Conservation (phyloP, 305 asterid genomes). For the Fraxinus latifolia region DNA sequence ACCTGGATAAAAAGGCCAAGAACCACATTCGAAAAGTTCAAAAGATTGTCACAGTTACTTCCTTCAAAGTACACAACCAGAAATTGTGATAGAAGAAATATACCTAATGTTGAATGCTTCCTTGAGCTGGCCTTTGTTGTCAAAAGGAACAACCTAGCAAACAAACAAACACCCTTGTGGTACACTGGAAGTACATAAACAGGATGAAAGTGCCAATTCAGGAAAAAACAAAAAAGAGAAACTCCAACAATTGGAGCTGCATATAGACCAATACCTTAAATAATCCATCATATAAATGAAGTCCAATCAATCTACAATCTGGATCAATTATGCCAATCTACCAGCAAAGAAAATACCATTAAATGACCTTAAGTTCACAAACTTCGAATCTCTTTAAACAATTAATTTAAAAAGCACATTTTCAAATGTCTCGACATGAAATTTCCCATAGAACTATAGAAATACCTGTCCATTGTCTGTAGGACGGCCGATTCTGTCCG, state of each 20-base stretch:
- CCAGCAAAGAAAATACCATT: conserved; percentile 18
- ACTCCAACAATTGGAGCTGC: not conserved
- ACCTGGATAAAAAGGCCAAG: not conserved
- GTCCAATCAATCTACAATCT: conserved; percentile 85
- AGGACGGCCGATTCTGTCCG: not conserved
- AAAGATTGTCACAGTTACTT: not conserved
- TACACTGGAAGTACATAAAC: not conserved
- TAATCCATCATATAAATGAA: conserved; percentile 90
- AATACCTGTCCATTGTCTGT: conserved; percentile 32
- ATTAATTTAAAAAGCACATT: conserved; percentile 11
- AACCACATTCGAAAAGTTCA: not conserved
- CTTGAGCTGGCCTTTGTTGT: conserved; percentile 86
- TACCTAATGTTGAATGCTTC: conserved; percentile 69
- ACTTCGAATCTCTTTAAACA: conserved; percentile 8
- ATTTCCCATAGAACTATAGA: not conserved
- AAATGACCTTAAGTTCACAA: not conserved
- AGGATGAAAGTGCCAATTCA: not conserved
- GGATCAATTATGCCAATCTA: conserved; percentile 96
- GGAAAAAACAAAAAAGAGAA: not conserved
- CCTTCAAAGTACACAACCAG: conserved; percentile 2
- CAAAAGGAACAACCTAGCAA: conserved; percentile 83
- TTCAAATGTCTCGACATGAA: conserved; percentile 1
- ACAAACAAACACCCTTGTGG: conserved; percentile 20
- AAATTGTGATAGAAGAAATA: not conserved
- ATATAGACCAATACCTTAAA: conserved; percentile 61